phyloP scores from a whole-genome alignment of 495 filamentous ascomycete genomes.

The Copromyces sp. region DNA sequence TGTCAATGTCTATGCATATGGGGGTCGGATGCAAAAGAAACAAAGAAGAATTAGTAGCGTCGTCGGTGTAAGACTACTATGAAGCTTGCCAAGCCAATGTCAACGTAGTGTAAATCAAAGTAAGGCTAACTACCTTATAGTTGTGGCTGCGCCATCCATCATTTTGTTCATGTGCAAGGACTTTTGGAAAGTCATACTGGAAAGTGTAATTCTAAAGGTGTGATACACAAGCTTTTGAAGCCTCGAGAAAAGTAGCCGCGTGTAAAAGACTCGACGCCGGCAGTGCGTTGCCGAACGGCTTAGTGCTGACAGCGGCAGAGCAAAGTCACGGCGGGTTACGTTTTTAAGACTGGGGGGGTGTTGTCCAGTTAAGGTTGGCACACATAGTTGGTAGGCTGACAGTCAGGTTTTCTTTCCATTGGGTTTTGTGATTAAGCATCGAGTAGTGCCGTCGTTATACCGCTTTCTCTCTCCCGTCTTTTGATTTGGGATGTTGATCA shows the following conservation, averaged over 20 bases:
- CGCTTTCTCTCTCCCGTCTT: background rate
- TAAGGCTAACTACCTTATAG: background rate
- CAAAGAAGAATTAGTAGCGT: background rate
- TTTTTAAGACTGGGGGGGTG: background rate
- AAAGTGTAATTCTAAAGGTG: background rate
- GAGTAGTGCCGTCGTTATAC: background rate
- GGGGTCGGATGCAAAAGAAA: background rate
- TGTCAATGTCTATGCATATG: background rate
- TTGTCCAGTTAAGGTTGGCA: background rate
- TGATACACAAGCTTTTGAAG: background rate
- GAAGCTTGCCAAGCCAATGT: background rate
- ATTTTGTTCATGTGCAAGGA: background rate
- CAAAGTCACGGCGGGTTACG: background rate
- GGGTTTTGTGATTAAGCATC: background rate
- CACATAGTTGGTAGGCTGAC: background rate
- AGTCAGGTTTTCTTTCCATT: background rate
- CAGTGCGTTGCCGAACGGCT: background rate
- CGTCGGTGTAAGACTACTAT: background rate
- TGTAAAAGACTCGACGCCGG: background rate
- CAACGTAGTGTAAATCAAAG: background rate
- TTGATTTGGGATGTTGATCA: background rate
- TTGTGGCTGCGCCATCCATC: background rate
- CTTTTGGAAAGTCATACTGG: background rate
- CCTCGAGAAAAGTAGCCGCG: background rate
- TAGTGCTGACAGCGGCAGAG: background rate